These are phyloP conservation scores for Saccharomycopsis sp. DNA, from an alignment of 805 yeast genomes.

Conservation along the genomic window DNA sequence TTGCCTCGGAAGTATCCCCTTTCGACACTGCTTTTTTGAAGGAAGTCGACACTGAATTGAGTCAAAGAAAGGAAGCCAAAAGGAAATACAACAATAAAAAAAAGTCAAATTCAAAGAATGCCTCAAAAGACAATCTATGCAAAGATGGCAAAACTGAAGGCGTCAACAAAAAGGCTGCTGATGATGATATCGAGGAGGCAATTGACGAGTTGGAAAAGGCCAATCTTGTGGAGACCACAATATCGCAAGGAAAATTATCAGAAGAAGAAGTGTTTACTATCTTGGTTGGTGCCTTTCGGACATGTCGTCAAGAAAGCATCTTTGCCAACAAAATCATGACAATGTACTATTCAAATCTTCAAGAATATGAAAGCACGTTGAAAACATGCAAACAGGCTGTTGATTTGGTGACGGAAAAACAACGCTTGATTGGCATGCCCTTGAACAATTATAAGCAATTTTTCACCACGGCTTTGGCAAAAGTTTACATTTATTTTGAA, in stretches of 20 bases:
- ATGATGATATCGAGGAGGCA: slow-evolving; percentile 13
- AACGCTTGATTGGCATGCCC: slow-evolving; percentile 37
- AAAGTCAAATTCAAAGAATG: slow-evolving; percentile 19
- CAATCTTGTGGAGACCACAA: slow-evolving; percentile 22
- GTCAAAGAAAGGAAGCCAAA: slow-evolving; percentile 21
- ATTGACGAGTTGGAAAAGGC: slow-evolving; percentile 13
- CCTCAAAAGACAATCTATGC: slow-evolving; percentile 8
- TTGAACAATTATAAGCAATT: slow-evolving; percentile 48
- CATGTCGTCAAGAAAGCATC: slow-evolving; percentile 31
- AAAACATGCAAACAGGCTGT: slow-evolving; percentile 54
- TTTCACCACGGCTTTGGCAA: slow-evolving; percentile 58
- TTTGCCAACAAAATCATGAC: slow-evolving; percentile 61
- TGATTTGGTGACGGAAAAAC: slow-evolving; percentile 39
- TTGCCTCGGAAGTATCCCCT: slow-evolving; percentile 60
- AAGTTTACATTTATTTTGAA: slow-evolving; percentile 73
- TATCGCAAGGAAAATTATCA: slow-evolving; percentile 23
- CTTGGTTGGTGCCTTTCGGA: slow-evolving; percentile 40
- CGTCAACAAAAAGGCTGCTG: slow-evolving; percentile 16
- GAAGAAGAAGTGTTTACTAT: slow-evolving; percentile 43
- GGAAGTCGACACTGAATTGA: slow-evolving; percentile 21
- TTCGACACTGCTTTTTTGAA: slow-evolving; percentile 33
- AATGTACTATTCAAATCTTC: slow-evolving; percentile 46
- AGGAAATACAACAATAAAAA: slow-evolving; percentile 17
- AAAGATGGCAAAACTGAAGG: slow-evolving; percentile 16
- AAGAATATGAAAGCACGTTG: slow-evolving; percentile 57